These are phyloP conservation scores for Nitzschia sp. DNA, from an alignment of 108 stramenopile species.

Conservation along the genomic window DNA sequence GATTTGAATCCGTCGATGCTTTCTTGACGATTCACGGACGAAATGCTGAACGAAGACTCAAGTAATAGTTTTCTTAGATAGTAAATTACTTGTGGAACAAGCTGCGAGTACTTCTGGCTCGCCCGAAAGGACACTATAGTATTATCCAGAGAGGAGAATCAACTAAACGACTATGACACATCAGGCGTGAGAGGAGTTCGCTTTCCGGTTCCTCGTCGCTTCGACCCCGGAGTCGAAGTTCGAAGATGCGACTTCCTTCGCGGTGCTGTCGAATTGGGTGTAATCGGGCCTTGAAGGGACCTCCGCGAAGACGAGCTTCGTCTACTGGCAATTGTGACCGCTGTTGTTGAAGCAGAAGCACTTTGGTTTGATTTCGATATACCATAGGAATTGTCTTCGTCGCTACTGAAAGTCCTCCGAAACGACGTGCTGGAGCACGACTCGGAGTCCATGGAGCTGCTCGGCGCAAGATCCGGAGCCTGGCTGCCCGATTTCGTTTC, in stretches of 20 bases:
- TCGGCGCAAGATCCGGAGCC: not conserved
- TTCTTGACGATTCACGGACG: not conserved
- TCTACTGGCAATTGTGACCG: not conserved
- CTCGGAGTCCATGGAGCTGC: not conserved
- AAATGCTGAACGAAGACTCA: too few relatives aligned
- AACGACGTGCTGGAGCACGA: not conserved
- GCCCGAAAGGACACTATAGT: too few relatives aligned
- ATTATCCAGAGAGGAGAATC: too few relatives aligned
- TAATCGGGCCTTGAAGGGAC: too few relatives aligned
- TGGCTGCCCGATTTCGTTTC: not conserved
- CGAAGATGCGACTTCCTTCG: too few relatives aligned
- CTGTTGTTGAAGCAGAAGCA: not conserved
- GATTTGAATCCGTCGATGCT: conserved; percentile 35
- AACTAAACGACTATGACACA: not conserved
- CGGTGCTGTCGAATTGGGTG: too few relatives aligned
- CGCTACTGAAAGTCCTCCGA: not conserved
- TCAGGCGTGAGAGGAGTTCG: not conserved
- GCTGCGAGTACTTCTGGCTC: too few relatives aligned
- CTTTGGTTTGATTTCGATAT: not conserved
- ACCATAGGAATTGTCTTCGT: not conserved
- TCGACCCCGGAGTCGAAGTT: not conserved
- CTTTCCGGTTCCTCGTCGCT: not conserved
- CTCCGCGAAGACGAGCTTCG: too few relatives aligned
- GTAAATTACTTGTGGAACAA: too few relatives aligned
- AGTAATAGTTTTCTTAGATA: too few relatives aligned